Percentiles rank a stretch among this genome's conserved stretches.
phyloP scores from a whole-genome alignment of 768 basidiomycete genomes.

The Naganishia randhawae region DNA sequence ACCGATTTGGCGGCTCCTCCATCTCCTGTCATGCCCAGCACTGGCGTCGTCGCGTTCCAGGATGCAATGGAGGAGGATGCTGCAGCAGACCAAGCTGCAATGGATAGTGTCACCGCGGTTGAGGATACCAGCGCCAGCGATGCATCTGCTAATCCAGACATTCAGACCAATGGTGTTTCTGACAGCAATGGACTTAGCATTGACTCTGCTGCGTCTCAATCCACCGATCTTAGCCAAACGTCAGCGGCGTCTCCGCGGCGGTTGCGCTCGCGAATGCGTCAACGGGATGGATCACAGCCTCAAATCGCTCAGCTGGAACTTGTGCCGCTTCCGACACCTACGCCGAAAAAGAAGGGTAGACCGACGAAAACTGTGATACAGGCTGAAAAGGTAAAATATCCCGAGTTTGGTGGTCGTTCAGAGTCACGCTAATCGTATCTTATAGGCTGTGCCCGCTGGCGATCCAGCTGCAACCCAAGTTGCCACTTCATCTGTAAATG shows the following conservation, averaged over 20 bases:
- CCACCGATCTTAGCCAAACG: not conserved
- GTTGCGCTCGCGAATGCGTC: slow-evolving; percentile 5
- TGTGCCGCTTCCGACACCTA: not conserved
- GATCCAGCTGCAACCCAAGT: not conserved
- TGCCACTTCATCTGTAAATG: not conserved
- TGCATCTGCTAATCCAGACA: not conserved
- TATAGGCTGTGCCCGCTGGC: not conserved
- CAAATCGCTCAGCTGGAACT: not conserved
- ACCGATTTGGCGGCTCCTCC: slow-evolving; percentile 9
- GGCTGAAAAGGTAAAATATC: not conserved
- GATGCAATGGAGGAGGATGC: slow-evolving; percentile 19
- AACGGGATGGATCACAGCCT: not conserved
- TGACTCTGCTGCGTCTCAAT: slow-evolving; percentile 9
- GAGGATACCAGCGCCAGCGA: not conserved
- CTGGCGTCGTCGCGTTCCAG: slow-evolving; percentile 11
- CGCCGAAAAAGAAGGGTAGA: not conserved
- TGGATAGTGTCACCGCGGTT: slow-evolving; percentile 2
- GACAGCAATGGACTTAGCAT: not conserved
- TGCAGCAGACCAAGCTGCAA: slow-evolving; percentile 12
- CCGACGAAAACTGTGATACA: not conserved
- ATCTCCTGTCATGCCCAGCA: slow-evolving; percentile 13
- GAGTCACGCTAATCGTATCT: not conserved
- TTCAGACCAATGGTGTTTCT: not conserved
- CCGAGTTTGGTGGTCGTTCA: not conserved
- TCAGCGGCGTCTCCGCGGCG: slow-evolving; percentile 1